These are phyloP conservation scores for Cadophora gregata DNA, from an alignment of 2,329 filamentous ascomycete species.

Conservation along the genomic window DNA sequence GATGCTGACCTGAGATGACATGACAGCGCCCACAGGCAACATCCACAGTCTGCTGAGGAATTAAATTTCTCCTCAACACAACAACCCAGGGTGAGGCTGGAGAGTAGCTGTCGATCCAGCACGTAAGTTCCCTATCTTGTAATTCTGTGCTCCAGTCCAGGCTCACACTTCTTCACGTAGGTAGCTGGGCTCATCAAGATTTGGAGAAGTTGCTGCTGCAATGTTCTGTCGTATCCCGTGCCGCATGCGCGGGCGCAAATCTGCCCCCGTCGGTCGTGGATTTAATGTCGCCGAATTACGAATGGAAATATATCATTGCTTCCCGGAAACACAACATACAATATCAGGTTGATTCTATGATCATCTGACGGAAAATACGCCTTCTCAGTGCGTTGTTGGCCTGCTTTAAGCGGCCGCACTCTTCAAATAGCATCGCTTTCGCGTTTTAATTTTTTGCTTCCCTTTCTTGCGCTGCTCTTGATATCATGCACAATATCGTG, in stretches of 20 bases:
- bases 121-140: background rate
- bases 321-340: background rate
- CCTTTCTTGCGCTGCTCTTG: background rate
- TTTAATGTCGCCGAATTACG: conserved; percentile 14
- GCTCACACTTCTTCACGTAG: conserved; percentile 1
- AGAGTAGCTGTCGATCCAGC: background rate
- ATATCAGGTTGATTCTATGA: background rate
- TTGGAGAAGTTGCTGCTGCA: too few species aligned
- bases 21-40: background rate
- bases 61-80: background rate
- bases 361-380: background rate
- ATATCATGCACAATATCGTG: background rate
- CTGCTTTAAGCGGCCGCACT: background rate
- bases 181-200: too few species aligned
- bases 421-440: conserved; percentile 7
- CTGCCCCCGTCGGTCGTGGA: background rate
- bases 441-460: background rate
- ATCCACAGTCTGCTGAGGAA: background rate
- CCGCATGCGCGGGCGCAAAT: background rate
- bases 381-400: background rate
- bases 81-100: background rate
- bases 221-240: background rate
- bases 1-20: conserved; percentile 17
- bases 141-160: background rate
- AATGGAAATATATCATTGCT: background rate